Evolutionary conservation across 2,329 filamentous ascomycete genomes (phyloP).

Genomic region (Mycocentrospora acerina): DNA sequence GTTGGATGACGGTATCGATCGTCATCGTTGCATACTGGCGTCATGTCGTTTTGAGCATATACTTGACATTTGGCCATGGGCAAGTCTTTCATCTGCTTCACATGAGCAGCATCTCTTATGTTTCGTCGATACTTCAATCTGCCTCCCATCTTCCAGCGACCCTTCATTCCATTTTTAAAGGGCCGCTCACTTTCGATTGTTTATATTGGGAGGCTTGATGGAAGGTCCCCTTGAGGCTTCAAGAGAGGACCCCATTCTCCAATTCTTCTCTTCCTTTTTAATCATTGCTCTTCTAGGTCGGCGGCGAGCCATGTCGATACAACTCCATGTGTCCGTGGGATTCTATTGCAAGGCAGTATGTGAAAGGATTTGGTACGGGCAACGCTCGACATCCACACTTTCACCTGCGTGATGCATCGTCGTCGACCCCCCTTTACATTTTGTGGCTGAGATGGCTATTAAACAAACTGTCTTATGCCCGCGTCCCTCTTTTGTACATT

Average conservation of each 20-base stretch:
- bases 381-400: constrained; percentile 15
- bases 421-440: constrained; percentile 1
- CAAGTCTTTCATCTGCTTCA: constrained; percentile 18
- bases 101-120: constrained; percentile 37
- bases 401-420: constrained; percentile 27
- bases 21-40: constrained; percentile 18
- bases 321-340: constrained; percentile 22
- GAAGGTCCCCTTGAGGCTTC: constrained; percentile 2
- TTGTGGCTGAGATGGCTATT: constrained; percentile 5
- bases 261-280: constrained; percentile 10
- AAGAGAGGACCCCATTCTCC: constrained; percentile 1
- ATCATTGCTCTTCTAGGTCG: constrained; percentile 17
- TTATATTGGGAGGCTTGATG: constrained; percentile 14
- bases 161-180: constrained; percentile 14
- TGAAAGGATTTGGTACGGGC: too few relatives aligned
- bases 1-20: constrained; percentile 29
- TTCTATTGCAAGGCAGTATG: background rate
- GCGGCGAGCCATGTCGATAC: constrained; percentile 30
- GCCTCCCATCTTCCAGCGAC: constrained; percentile 16
- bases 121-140: constrained; percentile 27
- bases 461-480: constrained; percentile 8
- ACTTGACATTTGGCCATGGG: constrained; percentile 22
- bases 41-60: constrained; percentile 20
- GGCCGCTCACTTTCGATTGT: constrained; percentile 14
- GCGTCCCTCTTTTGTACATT: constrained; percentile 28